phyloP scores from a whole-genome alignment of 2,329 filamentous ascomycete genomes.

The Colletotrichum tropicale region DNA sequence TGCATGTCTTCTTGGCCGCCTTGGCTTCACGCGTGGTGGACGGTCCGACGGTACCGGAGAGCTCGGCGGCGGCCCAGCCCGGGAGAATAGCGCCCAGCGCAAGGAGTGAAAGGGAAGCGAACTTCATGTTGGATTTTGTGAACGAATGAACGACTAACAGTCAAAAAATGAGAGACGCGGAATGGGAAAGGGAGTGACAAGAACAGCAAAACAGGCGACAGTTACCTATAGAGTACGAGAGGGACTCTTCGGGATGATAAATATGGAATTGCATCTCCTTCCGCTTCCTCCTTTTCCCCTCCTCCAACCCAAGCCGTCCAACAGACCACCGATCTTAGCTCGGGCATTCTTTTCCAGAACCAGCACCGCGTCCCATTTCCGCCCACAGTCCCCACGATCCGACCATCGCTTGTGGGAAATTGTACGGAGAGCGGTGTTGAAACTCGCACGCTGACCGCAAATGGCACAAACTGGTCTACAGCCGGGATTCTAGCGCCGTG shows the following conservation, averaged over 20 bases:
- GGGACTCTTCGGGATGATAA: not conserved
- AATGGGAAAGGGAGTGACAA: not conserved
- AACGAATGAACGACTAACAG: constrained; percentile 5
- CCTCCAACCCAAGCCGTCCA: not conserved
- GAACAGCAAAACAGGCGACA: not conserved
- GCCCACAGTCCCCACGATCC: not conserved
- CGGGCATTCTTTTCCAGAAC: not conserved
- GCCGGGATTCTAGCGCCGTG: not conserved
- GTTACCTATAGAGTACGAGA: not conserved
- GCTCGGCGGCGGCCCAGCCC: constrained; percentile 23
- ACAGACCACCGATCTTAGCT: not conserved
- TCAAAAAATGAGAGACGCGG: not conserved
- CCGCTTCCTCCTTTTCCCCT: not conserved
- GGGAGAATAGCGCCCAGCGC: constrained; percentile 15
- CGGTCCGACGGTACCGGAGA: constrained; percentile 28
- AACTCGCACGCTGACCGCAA: not conserved
- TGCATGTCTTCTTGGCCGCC: constrained; percentile 41
- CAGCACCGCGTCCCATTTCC: not conserved
- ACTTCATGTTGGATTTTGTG: not conserved
- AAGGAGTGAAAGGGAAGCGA: constrained; percentile 7
- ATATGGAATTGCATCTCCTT: not conserved
- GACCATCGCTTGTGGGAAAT: constrained; percentile 5
- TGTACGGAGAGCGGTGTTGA: not conserved
- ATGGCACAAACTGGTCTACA: not conserved
- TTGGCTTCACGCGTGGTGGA: constrained; percentile 29